Percentiles rank a stretch among this genome's conserved stretches.
phyloP scores from a whole-genome alignment of 2,329 filamentous ascomycete genomes.

The Penicillium hordei region DNA sequence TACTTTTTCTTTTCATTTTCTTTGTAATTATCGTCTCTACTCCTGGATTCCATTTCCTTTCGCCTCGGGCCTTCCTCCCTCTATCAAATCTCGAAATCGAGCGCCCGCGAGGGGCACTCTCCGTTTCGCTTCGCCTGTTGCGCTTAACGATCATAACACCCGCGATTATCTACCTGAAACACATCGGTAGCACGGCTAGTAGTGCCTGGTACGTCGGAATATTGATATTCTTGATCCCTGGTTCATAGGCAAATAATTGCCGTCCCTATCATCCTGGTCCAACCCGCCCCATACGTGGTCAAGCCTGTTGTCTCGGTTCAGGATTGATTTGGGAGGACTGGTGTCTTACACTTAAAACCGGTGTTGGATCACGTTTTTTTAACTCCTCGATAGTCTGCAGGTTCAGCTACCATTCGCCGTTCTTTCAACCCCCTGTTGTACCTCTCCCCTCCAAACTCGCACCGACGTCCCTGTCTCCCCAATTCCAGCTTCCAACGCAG shows the following conservation, averaged over 20 bases:
- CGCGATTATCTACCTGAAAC: slow-evolving; percentile 26
- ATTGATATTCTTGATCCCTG: not conserved
- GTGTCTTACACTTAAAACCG: slow-evolving; percentile 21
- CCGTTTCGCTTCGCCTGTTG: slow-evolving; percentile 16
- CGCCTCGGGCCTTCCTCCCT: not conserved
- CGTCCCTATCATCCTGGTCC: slow-evolving; percentile 1
- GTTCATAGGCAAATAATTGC: slow-evolving; percentile 2
- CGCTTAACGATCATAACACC: slow-evolving; percentile 23
- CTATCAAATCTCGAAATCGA: slow-evolving; percentile 14
- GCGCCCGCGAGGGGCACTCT: slow-evolving; percentile 26
- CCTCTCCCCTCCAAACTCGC: slow-evolving; percentile 20
- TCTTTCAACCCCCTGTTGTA: slow-evolving; percentile 25
- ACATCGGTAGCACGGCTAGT: slow-evolving; percentile 8
- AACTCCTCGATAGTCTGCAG: slow-evolving; percentile 18
- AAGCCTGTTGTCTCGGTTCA: slow-evolving; percentile 6
- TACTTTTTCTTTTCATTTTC: slow-evolving; percentile 2
- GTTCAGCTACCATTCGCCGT: slow-evolving; percentile 19
- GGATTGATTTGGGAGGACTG: slow-evolving; percentile 1
- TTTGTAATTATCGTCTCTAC: not conserved
- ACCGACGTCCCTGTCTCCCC: slow-evolving; percentile 5
- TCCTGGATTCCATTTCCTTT: slow-evolving; percentile 1
- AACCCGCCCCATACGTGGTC: not conserved
- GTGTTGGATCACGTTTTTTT: slow-evolving; percentile 12
- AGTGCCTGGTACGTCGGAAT: slow-evolving; percentile 13
- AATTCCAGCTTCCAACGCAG: not conserved